Percentiles rank a stretch among this genome's conserved stretches.
phyloP scores from a whole-genome alignment of 2,329 filamentous ascomycete genomes.

The Volutella citrinella region DNA sequence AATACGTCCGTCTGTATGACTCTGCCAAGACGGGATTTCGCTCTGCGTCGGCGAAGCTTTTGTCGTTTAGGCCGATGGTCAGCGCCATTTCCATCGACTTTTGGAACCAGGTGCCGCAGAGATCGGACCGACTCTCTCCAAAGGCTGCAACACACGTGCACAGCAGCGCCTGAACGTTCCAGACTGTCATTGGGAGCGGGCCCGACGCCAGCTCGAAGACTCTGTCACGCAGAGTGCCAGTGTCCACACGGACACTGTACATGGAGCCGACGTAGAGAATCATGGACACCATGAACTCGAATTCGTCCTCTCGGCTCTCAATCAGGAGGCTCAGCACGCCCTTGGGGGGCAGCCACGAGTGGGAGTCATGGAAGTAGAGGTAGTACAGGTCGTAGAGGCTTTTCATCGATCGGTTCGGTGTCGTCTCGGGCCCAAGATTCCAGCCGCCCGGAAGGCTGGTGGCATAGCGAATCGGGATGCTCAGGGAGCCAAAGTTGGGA shows the following conservation, averaged over 20 bases:
- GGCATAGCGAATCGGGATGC: constrained; percentile 1
- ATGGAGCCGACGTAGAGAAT: constrained; percentile 20
- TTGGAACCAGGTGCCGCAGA: constrained; percentile 7
- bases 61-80: constrained; percentile 15
- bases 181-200: constrained; percentile 12
- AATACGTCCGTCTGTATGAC: constrained; percentile 23
- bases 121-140: constrained; percentile 5
- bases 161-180: constrained; percentile 21
- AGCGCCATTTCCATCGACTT: constrained; percentile 16
- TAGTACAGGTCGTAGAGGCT: constrained; percentile 20
- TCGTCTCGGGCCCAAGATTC: constrained; percentile 1
- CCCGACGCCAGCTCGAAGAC: constrained; percentile 14
- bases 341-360: constrained; percentile 21
- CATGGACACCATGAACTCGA: constrained; percentile 10
- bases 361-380: constrained; percentile 19
- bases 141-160: constrained; percentile 17
- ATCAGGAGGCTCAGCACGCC: constrained; percentile 8
- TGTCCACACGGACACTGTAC: constrained; percentile 12
- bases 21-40: constrained; percentile 15
- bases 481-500: constrained; percentile 5
- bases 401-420: neutral
- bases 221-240: constrained; percentile 7
- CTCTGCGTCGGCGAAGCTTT: constrained; percentile 14
- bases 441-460: constrained; percentile 10
- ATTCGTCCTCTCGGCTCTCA: constrained; percentile 2